Evolutionary conservation across 495 filamentous ascomycete genomes (phyloP).

Genomic region (Aspergillus cavernicola): DNA sequence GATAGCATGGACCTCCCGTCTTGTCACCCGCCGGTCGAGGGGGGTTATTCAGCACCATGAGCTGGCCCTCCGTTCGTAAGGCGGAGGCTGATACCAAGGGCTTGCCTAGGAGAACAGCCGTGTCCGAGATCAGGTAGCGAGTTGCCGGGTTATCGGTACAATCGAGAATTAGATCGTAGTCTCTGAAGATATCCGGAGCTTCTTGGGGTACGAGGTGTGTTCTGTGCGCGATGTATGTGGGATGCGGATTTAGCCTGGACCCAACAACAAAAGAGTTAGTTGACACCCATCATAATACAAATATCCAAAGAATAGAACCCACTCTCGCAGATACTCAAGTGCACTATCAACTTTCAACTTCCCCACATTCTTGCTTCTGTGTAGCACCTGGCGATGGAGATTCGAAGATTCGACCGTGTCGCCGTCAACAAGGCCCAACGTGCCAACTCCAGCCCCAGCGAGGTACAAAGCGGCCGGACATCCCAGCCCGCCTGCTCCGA

Average conservation of each 20-base stretch:
- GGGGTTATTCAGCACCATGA: conserved; percentile 69
- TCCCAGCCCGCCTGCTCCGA: conserved; percentile 91
- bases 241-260: conserved; percentile 63
- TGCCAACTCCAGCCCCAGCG: conserved; percentile 81
- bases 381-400: conserved; percentile 87
- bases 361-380: conserved; percentile 67
- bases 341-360: conserved; percentile 79
- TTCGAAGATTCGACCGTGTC: conserved; percentile 88
- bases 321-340: conserved; percentile 61
- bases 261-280: conserved; percentile 5
- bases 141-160: conserved; percentile 91
- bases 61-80: conserved; percentile 79
- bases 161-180: conserved; percentile 84
- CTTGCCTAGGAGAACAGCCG: conserved; percentile 73
- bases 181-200: conserved; percentile 57
- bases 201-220: conserved; percentile 60
- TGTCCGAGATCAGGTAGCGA: conserved; percentile 89
- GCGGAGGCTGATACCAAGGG: conserved; percentile 87
- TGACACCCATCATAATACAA: neutral
- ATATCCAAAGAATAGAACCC: conserved; percentile 20
- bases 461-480: conserved; percentile 90
- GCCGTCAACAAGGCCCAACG: conserved; percentile 79
- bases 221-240: conserved; percentile 57
- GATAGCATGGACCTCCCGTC: conserved; percentile 75
- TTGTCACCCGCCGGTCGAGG: conserved; percentile 45